Evolutionary conservation across 169 alveolate species (phyloP).

Genomic region (Plasmodium coatneyi): DNA sequence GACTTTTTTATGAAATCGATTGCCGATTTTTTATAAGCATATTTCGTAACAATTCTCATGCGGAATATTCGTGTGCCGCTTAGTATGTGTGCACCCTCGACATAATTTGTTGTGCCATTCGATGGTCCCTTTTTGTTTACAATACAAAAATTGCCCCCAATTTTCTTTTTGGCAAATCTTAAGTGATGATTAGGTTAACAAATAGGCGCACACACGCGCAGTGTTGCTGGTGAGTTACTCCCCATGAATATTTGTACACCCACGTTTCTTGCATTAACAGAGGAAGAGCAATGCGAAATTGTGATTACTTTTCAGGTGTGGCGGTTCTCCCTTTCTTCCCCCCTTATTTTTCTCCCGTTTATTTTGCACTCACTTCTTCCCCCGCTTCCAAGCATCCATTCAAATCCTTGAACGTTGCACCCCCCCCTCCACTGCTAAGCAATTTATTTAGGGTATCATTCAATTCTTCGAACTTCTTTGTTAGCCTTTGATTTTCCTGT

Average conservation of each 20-base stretch:
- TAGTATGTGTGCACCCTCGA: not conserved
- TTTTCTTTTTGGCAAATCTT: not conserved
- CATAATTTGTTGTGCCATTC: not conserved
- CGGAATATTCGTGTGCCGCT: not conserved
- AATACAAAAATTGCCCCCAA: not conserved
- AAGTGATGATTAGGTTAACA: not conserved
- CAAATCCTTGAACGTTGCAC: not conserved
- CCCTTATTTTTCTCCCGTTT: not conserved
- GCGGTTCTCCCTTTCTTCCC: not conserved
- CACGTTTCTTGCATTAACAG: too few species aligned
- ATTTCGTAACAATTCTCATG: not conserved
- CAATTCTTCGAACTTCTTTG: slow-evolving; percentile 47
- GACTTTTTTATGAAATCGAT: slow-evolving; percentile 67
- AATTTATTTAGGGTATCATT: slow-evolving; percentile 58
- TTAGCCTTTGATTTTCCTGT: slow-evolving; percentile 51
- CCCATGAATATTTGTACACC: not conserved
- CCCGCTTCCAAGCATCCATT: not conserved
- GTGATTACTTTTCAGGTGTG: not conserved
- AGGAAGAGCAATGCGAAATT: not conserved
- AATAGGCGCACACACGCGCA: not conserved
- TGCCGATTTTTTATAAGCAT: slow-evolving; percentile 28
- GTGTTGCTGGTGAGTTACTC: not conserved
- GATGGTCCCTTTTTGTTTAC: not conserved
- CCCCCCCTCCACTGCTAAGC: not conserved
- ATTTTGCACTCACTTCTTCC: not conserved